phyloP scores from a whole-genome alignment of 495 filamentous ascomycete genomes.

The Paragyromitra xinjiangensis region DNA sequence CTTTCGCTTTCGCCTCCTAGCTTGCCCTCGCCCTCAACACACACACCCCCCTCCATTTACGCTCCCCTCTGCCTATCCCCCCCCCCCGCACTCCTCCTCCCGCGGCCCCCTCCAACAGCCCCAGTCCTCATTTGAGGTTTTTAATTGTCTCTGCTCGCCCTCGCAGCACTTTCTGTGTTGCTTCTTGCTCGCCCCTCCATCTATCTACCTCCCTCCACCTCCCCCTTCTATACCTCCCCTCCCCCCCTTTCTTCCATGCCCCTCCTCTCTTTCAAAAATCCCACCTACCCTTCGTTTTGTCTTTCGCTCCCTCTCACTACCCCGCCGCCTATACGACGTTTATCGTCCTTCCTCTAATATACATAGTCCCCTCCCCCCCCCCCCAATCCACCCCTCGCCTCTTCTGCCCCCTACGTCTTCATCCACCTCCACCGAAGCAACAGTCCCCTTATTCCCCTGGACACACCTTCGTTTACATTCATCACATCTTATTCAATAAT shows the following conservation, averaged over 20 bases:
- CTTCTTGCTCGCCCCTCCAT: slow-evolving; percentile 57
- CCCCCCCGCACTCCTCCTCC: slow-evolving; percentile 56
- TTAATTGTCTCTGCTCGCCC: slow-evolving; percentile 57
- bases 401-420: slow-evolving; percentile 60
- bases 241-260: slow-evolving; percentile 59
- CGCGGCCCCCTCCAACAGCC: slow-evolving; percentile 56
- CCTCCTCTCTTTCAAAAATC: slow-evolving; percentile 58
- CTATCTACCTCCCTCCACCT: slow-evolving; percentile 43
- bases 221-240: slow-evolving; percentile 55
- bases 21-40: slow-evolving; percentile 50
- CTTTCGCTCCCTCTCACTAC: slow-evolving; percentile 60
- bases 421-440: slow-evolving; percentile 60
- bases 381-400: slow-evolving; percentile 49
- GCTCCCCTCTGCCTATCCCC: slow-evolving; percentile 57
- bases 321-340: slow-evolving; percentile 57
- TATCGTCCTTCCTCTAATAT: slow-evolving; percentile 54
- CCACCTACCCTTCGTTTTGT: slow-evolving; percentile 60
- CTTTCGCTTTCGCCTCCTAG: slow-evolving; percentile 58
- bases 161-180: slow-evolving; percentile 44
- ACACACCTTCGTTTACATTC: slow-evolving; percentile 41
- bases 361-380: slow-evolving; percentile 59
- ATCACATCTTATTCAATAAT: slow-evolving; percentile 57
- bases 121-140: slow-evolving; percentile 57
- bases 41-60: slow-evolving; percentile 59
- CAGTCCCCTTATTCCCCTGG: slow-evolving; percentile 35